Evolutionary conservation across 2,329 filamentous ascomycete species (phyloP), one percentile per base, ranked within the genome.

Genomic region (Trichoderma sp.): DNA sequence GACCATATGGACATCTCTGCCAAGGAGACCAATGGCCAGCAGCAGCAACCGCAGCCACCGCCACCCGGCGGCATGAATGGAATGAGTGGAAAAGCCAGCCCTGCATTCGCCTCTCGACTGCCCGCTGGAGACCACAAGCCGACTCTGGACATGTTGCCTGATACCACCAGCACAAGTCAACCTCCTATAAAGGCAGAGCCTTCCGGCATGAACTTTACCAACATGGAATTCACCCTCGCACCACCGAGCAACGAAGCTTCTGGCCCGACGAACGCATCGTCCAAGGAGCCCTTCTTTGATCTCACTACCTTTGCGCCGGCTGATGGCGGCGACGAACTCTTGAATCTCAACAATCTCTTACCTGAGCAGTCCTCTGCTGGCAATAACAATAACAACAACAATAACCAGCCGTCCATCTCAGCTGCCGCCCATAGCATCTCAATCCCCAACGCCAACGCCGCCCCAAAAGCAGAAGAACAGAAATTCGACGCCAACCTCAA

Each of bases 171-270:
- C 3, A 72, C 70, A 8, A 69, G 70, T 29, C 72, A 72, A 10
- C 67, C 72, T 16, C 10, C 73, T 5, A 70, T 63, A 24, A 65
- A 74, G 59, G 60, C 73, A 21, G 69, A 61, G 31, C 4, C 66
- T 14, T 75, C 81, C n/a, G 81, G 83, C 63, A 79, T 83, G 8
- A 83, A 83, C 71, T 88, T 87, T 72, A 87, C 86, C 16, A 81
- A 87, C 71, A 87, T 87, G 84, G 82, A 85, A 43, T 88, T 88
- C 72, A 83, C 84, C 0, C 78, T 87, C 5, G 86, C 83, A 1
- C 83, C 85, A 0, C 71, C 81, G 10, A 79, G 77, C 60, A 76
- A 76, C 68, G 76, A 76, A 71, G 58, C 71, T 31, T 72, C 79
- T 24, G 72, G 68, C 35, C 75, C 77, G 56, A 70, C 75, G 56